These are phyloP conservation scores for Ulmus americana DNA, from an alignment of 331 rosid species.

Conservation along the genomic window DNA sequence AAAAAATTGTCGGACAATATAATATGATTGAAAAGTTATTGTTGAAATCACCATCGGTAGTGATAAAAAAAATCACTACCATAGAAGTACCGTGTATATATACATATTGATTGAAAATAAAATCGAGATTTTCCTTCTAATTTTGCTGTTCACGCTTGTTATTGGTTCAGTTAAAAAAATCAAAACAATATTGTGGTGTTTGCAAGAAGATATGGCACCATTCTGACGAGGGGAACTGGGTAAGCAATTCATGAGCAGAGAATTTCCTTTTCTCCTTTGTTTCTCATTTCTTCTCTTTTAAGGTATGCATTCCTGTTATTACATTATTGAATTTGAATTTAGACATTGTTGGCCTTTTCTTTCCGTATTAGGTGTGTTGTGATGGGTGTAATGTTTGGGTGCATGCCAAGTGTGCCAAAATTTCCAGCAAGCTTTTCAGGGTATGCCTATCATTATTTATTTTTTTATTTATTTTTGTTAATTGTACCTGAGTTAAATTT, in stretches of 20 bases:
- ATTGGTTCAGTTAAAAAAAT: conserved; percentile 59
- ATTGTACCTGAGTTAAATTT: conserved; percentile 13
- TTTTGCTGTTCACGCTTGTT: conserved; percentile 11
- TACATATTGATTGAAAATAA: background rate
- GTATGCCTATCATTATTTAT: conserved; percentile 25
- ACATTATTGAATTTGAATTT: conserved; percentile 7
- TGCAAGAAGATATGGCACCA: conserved; percentile 95
- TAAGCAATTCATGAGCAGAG: conserved; percentile 34
- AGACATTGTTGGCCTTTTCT: conserved; percentile 25
- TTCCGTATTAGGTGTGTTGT: conserved; percentile 69
- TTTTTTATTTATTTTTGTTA: conserved; percentile 4
- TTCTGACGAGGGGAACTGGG: conserved; percentile 94
- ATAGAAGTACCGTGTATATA: too few relatives aligned
- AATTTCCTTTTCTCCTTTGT: background rate
- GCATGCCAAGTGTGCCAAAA: conserved; percentile 86
- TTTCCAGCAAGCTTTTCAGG: conserved; percentile 58
- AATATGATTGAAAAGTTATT: too few relatives aligned
- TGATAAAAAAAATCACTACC: too few relatives aligned
- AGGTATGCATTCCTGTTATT: background rate
- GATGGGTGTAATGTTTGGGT: conserved; percentile 99
- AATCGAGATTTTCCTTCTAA: background rate
- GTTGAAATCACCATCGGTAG: too few relatives aligned
- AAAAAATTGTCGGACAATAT: too few relatives aligned
- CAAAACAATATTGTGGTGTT: conserved; percentile 93
- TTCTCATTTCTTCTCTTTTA: background rate